Percentiles rank a stretch among this genome's conserved stretches.
Conservation (phyloP, 1,284 basidiomycete species). For the Moniliophthora roreri region DNA sequence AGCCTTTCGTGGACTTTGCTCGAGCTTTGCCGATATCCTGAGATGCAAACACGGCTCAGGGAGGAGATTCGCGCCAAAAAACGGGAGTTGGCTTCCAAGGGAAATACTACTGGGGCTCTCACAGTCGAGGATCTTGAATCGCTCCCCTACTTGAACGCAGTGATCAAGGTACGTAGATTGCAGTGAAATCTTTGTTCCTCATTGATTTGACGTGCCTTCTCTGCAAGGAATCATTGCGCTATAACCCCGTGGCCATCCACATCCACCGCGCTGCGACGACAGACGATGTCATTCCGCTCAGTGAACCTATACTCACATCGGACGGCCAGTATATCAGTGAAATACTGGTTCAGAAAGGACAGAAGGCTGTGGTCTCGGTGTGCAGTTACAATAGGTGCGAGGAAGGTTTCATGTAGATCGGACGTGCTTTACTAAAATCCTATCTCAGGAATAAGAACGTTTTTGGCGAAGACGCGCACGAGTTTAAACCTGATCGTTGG, state of each 20-base stretch:
- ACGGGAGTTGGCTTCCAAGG: neutral
- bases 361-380: conserved; percentile 28
- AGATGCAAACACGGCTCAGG: neutral
- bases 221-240: conserved; percentile 40
- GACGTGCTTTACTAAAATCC: neutral
- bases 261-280: conserved; percentile 27
- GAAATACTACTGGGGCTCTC: neutral
- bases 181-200: no score
- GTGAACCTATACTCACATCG: conserved; percentile 28
- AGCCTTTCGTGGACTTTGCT: neutral
- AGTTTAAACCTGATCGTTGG: conserved; percentile 31
- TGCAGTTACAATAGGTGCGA: conserved; percentile 30
- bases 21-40: neutral
- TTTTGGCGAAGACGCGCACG: conserved; percentile 31
- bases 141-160: conserved; percentile 22
- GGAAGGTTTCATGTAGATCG: neutral
- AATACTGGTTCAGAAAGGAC: conserved; percentile 36
- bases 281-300: conserved; percentile 41
- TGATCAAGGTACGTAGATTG: conserved; percentile 21
- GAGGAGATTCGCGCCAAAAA: conserved; percentile 2
- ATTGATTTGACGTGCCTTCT: no score
- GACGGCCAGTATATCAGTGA: conserved; percentile 32
- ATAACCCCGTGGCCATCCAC: conserved; percentile 31
- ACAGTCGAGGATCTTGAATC: conserved; percentile 26
- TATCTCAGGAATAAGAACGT: conserved; percentile 24